Conservation (phyloP, 2,329 filamentous ascomycete genomes). For the Bipolaris zeicola region DNA sequence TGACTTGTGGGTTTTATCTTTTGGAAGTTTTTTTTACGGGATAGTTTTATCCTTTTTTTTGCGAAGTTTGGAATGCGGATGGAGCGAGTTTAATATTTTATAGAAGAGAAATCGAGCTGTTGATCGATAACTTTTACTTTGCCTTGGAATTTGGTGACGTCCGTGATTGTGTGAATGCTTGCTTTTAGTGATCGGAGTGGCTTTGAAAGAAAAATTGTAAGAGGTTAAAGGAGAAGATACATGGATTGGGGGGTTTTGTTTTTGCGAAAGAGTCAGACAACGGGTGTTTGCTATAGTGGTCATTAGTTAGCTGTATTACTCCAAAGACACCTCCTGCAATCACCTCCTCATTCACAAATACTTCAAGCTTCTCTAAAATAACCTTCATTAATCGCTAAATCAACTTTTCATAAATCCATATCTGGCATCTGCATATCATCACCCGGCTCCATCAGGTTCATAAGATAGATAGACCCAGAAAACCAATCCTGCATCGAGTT, state of each 20-base stretch:
- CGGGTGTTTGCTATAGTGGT: too few species aligned
- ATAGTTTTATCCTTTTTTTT: background rate
- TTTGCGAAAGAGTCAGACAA: too few species aligned
- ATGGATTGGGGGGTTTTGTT: too few species aligned
- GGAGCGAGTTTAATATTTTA: conserved; percentile 4
- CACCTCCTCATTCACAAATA: background rate
- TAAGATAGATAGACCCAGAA: conserved; percentile 67
- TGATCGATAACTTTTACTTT: background rate
- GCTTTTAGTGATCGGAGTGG: too few species aligned
- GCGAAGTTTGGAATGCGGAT: background rate
- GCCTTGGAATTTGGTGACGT: background rate
- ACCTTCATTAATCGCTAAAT: background rate
- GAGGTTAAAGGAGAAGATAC: too few species aligned
- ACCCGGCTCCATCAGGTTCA: conserved; percentile 63
- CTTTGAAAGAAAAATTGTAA: too few species aligned
- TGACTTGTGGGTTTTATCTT: too few species aligned
- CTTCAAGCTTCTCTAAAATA: too few species aligned
- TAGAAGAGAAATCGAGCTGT: background rate
- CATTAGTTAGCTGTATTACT: too few species aligned
- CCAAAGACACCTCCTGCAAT: background rate
- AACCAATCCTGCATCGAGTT: conserved; percentile 68
- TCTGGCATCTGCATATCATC: conserved; percentile 57
- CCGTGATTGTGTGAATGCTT: too few species aligned
- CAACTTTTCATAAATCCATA: conserved; percentile 17
- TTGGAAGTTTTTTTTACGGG: too few species aligned